Evolutionary conservation across 1,139 yeast species (phyloP).

Genomic region (Suhomyces anneliseae): DNA sequence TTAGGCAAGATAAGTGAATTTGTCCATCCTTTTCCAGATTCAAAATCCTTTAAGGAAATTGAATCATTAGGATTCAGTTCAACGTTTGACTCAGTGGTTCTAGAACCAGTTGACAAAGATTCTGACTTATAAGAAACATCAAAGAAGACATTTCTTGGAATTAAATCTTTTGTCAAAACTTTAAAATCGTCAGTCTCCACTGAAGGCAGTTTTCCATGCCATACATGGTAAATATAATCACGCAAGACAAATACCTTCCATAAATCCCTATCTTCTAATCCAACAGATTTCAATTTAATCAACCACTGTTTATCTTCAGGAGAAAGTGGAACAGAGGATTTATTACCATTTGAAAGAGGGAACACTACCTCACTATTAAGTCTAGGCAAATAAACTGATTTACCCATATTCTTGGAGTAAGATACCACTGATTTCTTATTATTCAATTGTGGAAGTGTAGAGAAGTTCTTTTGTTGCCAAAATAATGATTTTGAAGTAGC

Average conservation of each 20-base stretch:
- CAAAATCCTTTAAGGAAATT: slow-evolving; percentile 18
- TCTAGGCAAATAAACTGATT: slow-evolving; percentile 38
- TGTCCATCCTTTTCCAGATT: slow-evolving; percentile 15
- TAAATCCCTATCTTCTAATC: slow-evolving; percentile 66
- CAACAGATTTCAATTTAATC: slow-evolving; percentile 64
- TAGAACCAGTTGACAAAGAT: slow-evolving; percentile 20
- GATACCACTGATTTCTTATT: slow-evolving; percentile 18
- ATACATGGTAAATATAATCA: slow-evolving; percentile 62
- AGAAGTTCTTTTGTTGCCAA: slow-evolving; percentile 61
- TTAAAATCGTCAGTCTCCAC: slow-evolving; percentile 10
- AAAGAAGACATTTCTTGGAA: slow-evolving; percentile 67
- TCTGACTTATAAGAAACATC: slow-evolving; percentile 57
- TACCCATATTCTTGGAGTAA: slow-evolving; percentile 38
- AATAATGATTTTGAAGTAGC: slow-evolving; percentile 65
- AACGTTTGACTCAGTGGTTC: slow-evolving; percentile 22
- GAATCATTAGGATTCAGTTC: slow-evolving; percentile 20
- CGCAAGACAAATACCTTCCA: slow-evolving; percentile 81
- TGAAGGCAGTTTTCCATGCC: slow-evolving; percentile 12
- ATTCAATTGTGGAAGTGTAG: slow-evolving; percentile 15
- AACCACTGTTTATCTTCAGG: slow-evolving; percentile 79
- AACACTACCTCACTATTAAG: slow-evolving; percentile 17
- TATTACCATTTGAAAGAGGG: slow-evolving; percentile 18
- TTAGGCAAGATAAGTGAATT: slow-evolving; percentile 35
- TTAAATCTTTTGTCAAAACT: slow-evolving; percentile 9
- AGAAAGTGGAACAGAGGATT: slow-evolving; percentile 32